These are phyloP conservation scores for Emiliania huxleyi DNA, from an alignment of 78 protist genomes.

Conservation along the genomic window DNA sequence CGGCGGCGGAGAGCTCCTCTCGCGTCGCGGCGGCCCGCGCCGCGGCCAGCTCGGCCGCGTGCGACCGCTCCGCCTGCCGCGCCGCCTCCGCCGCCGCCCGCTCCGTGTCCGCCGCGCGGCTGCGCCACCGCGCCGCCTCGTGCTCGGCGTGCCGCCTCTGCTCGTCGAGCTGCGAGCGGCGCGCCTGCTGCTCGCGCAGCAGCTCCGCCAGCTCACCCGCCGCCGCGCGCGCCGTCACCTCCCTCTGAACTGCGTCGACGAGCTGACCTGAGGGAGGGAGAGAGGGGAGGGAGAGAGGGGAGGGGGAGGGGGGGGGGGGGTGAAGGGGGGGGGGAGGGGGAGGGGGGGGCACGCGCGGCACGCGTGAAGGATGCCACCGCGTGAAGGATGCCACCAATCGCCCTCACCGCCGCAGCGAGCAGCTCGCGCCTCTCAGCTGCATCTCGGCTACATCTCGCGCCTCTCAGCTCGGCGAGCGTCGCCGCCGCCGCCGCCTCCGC, in stretches of 20 bases:
- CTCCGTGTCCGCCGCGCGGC: not conserved
- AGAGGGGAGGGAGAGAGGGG: too few species aligned
- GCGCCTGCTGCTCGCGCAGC: slow-evolving; percentile 3
- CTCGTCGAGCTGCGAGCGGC: not conserved
- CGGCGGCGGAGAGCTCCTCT: not conserved
- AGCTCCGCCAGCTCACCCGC: not conserved
- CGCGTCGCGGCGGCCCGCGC: not conserved
- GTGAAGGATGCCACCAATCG: too few species aligned
- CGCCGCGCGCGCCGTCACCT: slow-evolving; percentile 28
- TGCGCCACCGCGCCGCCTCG: not conserved
- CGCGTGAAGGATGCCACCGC: too few species aligned
- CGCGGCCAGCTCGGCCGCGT: not conserved
- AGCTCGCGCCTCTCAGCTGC: not conserved
- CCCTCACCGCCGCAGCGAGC: too few species aligned
- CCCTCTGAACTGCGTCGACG: not conserved
- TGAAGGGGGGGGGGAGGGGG: too few species aligned
- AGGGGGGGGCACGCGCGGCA: too few species aligned
- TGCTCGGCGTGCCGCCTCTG: not conserved
- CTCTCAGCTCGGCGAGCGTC: not conserved
- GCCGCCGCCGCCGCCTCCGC: not conserved
- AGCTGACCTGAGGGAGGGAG: not conserved
- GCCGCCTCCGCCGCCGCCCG: not conserved
- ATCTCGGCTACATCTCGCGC: too few species aligned
- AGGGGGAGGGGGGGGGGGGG: too few species aligned
- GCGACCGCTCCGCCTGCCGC: not conserved